A percentile compares a stretch with the other conserved stretches of the same genome.
Evolutionary conservation across 805 yeast species (phyloP).

Genomic region (Lipomyces yamanashiensis): DNA sequence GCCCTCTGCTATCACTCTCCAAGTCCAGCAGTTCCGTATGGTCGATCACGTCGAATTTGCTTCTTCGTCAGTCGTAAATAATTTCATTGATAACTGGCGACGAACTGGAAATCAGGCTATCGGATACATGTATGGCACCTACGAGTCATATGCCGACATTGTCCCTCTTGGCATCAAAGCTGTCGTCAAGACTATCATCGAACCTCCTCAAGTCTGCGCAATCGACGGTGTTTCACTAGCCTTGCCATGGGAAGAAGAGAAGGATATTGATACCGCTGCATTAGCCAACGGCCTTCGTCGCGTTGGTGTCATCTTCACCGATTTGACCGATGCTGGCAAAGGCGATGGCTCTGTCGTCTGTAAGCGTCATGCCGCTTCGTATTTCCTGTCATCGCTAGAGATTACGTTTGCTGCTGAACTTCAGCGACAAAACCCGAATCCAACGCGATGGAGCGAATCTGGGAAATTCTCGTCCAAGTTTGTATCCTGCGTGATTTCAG

Average conservation of each 20-base stretch:
- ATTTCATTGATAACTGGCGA: constrained; percentile 92
- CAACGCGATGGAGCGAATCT: constrained; percentile 63
- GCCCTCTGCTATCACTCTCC: constrained; percentile 92
- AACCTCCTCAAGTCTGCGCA: constrained; percentile 86
- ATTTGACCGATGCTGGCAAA: constrained; percentile 81
- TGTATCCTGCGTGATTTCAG: constrained; percentile 90
- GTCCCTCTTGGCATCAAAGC: constrained; percentile 95
- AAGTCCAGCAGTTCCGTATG: constrained; percentile 89
- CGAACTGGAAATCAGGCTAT: constrained; percentile 82
- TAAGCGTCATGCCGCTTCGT: constrained; percentile 90
- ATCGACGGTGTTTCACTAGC: constrained; percentile 80
- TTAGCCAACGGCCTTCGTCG: constrained; percentile 58
- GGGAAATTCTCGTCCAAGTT: constrained; percentile 83
- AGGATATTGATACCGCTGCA: constrained; percentile 62
- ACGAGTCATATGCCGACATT: constrained; percentile 69
- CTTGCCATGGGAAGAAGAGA: constrained; percentile 56
- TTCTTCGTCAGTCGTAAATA: constrained; percentile 70
- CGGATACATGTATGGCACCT: constrained; percentile 83
- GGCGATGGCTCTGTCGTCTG: constrained; percentile 89
- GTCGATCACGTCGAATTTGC: constrained; percentile 96
- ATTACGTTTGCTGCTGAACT: constrained; percentile 78
- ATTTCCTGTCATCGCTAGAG: constrained; percentile 87
- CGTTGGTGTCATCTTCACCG: constrained; percentile 88
- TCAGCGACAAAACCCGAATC: constrained; percentile 69
- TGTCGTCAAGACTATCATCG: constrained; percentile 90